Base-by-base conservation (phyloP, 2,329 filamentous ascomycete species). In the Rutstroemia sydowiana region DNA sequence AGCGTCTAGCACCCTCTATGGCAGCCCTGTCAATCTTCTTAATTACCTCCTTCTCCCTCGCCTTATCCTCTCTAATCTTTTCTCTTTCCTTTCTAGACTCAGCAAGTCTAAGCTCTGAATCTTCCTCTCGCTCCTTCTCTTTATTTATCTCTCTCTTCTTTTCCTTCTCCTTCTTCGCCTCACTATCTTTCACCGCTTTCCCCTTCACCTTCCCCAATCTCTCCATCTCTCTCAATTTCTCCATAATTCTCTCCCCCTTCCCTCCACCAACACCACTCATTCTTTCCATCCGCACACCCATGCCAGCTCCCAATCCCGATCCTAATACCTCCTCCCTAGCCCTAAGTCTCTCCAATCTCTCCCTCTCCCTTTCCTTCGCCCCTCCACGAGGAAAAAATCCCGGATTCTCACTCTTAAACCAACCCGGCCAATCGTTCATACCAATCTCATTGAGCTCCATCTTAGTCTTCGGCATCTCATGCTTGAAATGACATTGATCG, bases 381-480 rank as follows among this genome's bases (percentile, higher is more conserved):
- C 43, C 30, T 28, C 40, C 21, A 23, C 52, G 26, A 37, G 42
- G 49, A 43, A 50, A 50, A 21, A 50, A 62, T 3, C 57, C 60
- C 3, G 57, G 54, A 40, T 64, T 64, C 46, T 54, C 26, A 13
- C 40, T 45, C 13, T 58, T 52, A 34, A 59, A 77, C 75, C 76
- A 78, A 1, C 54, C 54, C 1, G 76, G 75, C 45, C 69, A 66
- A 53, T 67, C 64, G 8, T 36, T 45, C 9, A 78, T 66, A 0
- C 74, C 74, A 20, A 75, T 68, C 49, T 68, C 66, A 8, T 58
- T 60, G 6, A 77, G 69, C 1, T 69, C 73, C 14, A 65, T 64
- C 4, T 54, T 28, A 0, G 70, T 73, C 53, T 59, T 60, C 3
- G 76, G 76, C 75, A 79, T 77, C 53, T 59, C 60, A 61, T 79